Conservation (phyloP, 148 eudicot genomes). For the Chenopodium album region DNA sequence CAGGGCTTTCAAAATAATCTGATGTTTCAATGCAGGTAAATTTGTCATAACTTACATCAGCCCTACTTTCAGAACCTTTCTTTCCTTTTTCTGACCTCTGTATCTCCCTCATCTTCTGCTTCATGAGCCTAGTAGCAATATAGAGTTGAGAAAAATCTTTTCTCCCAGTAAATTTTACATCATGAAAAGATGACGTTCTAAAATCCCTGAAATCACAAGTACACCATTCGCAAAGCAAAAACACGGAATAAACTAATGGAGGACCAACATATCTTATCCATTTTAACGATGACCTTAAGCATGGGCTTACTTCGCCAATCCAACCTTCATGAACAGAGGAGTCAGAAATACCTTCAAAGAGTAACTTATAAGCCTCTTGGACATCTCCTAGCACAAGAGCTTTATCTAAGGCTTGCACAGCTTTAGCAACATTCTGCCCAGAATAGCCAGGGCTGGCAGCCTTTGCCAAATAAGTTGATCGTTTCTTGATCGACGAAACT, state of each 20-base stretch:
- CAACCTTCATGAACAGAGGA: slow-evolving; percentile 63
- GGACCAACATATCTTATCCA: slow-evolving; percentile 57
- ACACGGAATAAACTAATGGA: slow-evolving; percentile 69
- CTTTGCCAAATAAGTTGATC: slow-evolving; percentile 56
- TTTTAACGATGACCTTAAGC: slow-evolving; percentile 68
- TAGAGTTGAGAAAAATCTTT: slow-evolving; percentile 82
- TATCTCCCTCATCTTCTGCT: slow-evolving; percentile 57
- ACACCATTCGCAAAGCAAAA: slow-evolving; percentile 97
- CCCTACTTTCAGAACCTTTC: slow-evolving; percentile 17
- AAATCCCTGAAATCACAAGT: slow-evolving; percentile 85
- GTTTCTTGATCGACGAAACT: slow-evolving; percentile 77
- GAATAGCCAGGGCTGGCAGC: slow-evolving; percentile 74
- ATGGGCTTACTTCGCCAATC: slow-evolving; percentile 71
- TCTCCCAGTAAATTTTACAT: slow-evolving; percentile 74
- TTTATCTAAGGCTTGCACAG: slow-evolving; percentile 69
- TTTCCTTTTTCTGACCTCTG: slow-evolving; percentile 39
- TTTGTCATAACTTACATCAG: slow-evolving; percentile 15
- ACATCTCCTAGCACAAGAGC: slow-evolving; percentile 77
- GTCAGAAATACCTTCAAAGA: slow-evolving; percentile 65
- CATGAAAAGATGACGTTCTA: slow-evolving; percentile 53
- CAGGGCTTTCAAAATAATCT: slow-evolving; percentile 75
- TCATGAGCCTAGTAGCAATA: slow-evolving; percentile 70
- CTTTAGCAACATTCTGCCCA: slow-evolving; percentile 80
- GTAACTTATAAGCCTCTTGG: slow-evolving; percentile 52
- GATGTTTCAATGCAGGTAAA: slow-evolving; percentile 39